Evolutionary conservation across 1,284 basidiomycete species (phyloP).

Genomic region (Trichosporon sp.): DNA sequence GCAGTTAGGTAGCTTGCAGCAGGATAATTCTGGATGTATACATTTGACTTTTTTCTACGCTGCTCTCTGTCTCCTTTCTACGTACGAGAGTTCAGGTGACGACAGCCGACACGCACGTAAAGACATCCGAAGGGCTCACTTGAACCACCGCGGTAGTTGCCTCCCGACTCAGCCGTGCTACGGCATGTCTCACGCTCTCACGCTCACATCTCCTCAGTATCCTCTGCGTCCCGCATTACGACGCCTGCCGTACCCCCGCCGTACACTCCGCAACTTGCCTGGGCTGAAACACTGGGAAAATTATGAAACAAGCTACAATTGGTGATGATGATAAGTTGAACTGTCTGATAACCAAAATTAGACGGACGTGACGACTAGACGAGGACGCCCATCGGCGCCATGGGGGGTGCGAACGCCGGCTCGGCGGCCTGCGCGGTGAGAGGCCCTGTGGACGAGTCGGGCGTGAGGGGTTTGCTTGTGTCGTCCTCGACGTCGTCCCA

Average conservation of each 20-base stretch:
- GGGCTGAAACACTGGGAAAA: background rate
- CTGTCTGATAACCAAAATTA: background rate
- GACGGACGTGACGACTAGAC: too few relatives aligned
- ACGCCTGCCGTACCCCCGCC: background rate
- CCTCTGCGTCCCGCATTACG: background rate
- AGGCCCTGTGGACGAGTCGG: background rate
- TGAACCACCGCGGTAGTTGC: too few relatives aligned
- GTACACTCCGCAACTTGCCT: background rate
- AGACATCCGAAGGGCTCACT: too few relatives aligned
- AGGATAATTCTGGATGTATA: background rate
- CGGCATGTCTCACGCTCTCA: background rate
- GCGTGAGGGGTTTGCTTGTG: background rate
- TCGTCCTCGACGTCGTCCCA: slow-evolving; percentile 5
- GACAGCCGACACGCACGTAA: too few relatives aligned
- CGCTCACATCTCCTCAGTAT: background rate
- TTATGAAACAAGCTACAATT: background rate
- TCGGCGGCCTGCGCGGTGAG: background rate
- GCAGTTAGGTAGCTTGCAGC: background rate
- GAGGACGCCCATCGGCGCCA: background rate
- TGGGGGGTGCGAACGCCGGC: background rate
- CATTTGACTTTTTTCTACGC: background rate
- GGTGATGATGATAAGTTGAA: background rate
- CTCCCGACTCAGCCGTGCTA: background rate
- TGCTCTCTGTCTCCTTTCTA: too few relatives aligned
- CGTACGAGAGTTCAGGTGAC: too few relatives aligned